These are phyloP conservation scores for Phytophthora pini DNA, from an alignment of 352 stramenopile genomes.

Conservation along the genomic window DNA sequence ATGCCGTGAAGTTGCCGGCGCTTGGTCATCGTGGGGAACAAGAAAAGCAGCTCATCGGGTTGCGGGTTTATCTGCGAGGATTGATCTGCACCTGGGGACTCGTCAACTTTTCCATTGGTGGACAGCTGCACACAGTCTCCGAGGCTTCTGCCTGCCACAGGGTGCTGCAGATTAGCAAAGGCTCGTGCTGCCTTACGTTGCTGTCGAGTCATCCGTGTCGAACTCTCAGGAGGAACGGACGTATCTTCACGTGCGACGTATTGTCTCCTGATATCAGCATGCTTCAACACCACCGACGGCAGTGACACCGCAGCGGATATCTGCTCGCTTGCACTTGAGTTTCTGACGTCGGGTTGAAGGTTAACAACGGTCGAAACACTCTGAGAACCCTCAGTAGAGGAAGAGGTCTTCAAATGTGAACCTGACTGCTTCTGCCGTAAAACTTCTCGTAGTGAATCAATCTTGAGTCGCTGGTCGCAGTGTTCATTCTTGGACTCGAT, in stretches of 20 bases:
- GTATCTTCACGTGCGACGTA: constrained; percentile 8
- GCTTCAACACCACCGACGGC: constrained; percentile 31
- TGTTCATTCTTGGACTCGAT: constrained; percentile 51
- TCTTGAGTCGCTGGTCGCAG: constrained; percentile 47
- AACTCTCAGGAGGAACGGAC: constrained; percentile 8
- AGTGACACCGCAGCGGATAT: constrained; percentile 14
- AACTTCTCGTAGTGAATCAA: constrained; percentile 35
- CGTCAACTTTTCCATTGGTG: constrained; percentile 6
- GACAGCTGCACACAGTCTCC: constrained; percentile 19
- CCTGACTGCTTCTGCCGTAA: constrained; percentile 35
- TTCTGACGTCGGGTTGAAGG: neutral
- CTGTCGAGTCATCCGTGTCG: constrained; percentile 32
- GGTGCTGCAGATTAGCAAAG: constrained; percentile 41
- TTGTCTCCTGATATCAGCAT: constrained; percentile 17
- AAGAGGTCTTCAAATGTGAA: constrained; percentile 1
- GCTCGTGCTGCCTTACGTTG: constrained; percentile 39
- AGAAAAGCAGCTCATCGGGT: constrained; percentile 37
- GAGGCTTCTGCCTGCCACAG: constrained; percentile 40
- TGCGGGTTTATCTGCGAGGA: neutral
- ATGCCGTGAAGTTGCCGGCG: constrained; percentile 52
- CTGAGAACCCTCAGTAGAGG: neutral
- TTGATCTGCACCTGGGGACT: neutral
- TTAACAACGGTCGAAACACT: neutral
- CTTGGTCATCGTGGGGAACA: constrained; percentile 50
- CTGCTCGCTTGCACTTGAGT: neutral